These are phyloP conservation scores for Melastoma candidum DNA, from an alignment of 441 rosid genomes.

Conservation along the genomic window DNA sequence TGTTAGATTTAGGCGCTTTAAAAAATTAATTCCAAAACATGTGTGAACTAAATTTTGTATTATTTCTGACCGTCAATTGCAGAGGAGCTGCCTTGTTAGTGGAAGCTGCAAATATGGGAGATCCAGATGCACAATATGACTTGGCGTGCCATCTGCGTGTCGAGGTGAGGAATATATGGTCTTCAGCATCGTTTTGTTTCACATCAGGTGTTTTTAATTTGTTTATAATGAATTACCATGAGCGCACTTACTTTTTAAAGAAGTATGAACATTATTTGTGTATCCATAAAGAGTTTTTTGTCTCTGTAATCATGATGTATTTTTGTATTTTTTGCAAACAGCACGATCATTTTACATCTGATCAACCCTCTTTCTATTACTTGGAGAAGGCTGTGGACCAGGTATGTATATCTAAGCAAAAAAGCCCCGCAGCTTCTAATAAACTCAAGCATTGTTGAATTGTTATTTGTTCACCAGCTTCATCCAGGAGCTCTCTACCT, in stretches of 20 bases:
- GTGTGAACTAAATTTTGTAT: too few relatives aligned
- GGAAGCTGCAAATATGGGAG: too few relatives aligned
- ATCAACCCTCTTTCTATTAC: slow-evolving; percentile 84
- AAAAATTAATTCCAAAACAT: too few relatives aligned
- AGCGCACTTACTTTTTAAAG: too few relatives aligned
- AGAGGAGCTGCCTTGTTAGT: too few relatives aligned
- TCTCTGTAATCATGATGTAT: background rate
- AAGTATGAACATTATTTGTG: background rate
- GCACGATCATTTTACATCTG: slow-evolving; percentile 72
- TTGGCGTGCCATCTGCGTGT: slow-evolving; percentile 3
- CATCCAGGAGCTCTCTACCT: slow-evolving; percentile 95
- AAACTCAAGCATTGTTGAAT: slow-evolving; percentile 20
- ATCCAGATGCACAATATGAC: too few relatives aligned
- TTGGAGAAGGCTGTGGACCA: slow-evolving; percentile 90
- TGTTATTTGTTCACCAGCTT: slow-evolving; percentile 37
- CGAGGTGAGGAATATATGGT: slow-evolving; percentile 38
- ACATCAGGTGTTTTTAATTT: too few relatives aligned
- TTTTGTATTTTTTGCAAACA: slow-evolving; percentile 15
- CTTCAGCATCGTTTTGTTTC: too few relatives aligned
- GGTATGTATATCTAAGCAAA: slow-evolving; percentile 30
- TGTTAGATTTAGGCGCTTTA: too few relatives aligned
- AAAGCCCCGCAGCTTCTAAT: slow-evolving; percentile 4
- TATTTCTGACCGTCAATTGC: too few relatives aligned
- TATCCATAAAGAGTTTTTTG: background rate
- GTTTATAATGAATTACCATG: too few relatives aligned